These are phyloP conservation scores for Sanguinoderma infundibulare DNA, from an alignment of 1,284 basidiomycete genomes.

Conservation along the genomic window DNA sequence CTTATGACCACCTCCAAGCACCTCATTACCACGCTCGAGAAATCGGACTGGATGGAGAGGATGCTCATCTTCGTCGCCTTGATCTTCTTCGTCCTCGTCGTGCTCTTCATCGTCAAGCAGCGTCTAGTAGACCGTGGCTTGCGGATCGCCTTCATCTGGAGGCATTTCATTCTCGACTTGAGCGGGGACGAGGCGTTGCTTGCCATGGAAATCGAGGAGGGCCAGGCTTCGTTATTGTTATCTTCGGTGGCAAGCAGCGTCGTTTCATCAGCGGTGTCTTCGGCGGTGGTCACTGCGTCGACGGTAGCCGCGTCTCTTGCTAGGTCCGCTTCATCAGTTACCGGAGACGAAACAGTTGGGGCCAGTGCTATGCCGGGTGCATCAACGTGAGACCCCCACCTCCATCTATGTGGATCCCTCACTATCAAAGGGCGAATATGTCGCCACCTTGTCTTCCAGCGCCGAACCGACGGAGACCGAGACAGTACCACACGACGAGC, in stretches of 20 bases:
- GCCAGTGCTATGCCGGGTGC: not conserved
- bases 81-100: slow-evolving; percentile 82
- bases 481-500: slow-evolving; percentile 11
- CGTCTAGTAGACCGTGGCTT: slow-evolving; percentile 78
- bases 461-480: not conserved
- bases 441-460: slow-evolving; percentile 1
- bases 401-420: not conserved
- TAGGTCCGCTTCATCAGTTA: not conserved
- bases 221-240: slow-evolving; percentile 14
- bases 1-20: slow-evolving; percentile 81
- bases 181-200: slow-evolving; percentile 29
- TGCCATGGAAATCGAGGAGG: slow-evolving; percentile 33
- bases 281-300: no score
- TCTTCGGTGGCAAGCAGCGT: not conserved
- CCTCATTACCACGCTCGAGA: slow-evolving; percentile 85
- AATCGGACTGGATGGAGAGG: slow-evolving; percentile 91
- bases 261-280: slow-evolving; percentile 7
- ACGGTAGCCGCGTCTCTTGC: slow-evolving; percentile 6
- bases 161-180: slow-evolving; percentile 60
- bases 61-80: slow-evolving; percentile 81
- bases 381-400: not conserved
- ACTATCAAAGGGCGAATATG: not conserved
- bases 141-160: slow-evolving; percentile 81
- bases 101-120: slow-evolving; percentile 86
- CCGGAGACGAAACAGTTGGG: not conserved